A percentile compares a stretch with the other conserved stretches of the same genome.
These are phyloP conservation scores for Colletotrichum sp. DNA, from an alignment of 2,329 filamentous ascomycete species.

Conservation along the genomic window DNA sequence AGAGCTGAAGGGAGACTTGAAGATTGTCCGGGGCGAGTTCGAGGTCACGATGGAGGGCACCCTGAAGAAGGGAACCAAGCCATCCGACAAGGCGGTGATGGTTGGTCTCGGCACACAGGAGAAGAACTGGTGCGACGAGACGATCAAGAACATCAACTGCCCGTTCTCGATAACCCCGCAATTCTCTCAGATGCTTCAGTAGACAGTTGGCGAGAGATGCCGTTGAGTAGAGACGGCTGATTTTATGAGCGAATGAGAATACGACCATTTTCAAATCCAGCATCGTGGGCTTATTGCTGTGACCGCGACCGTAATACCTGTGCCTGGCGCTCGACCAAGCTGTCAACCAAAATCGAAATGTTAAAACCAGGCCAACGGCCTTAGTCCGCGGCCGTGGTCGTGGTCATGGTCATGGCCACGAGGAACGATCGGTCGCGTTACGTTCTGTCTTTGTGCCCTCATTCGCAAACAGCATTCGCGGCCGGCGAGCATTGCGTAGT, in stretches of 20 bases:
- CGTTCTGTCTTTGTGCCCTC: background rate
- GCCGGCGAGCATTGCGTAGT: background rate
- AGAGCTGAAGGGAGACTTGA: conserved; percentile 31
- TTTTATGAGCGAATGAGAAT: conserved; percentile 9
- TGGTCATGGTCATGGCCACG: background rate
- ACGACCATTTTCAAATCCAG: background rate
- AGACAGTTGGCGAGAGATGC: background rate
- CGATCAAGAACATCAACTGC: conserved; percentile 30
- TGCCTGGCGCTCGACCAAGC: background rate
- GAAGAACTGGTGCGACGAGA: conserved; percentile 31
- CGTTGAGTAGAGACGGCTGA: background rate
- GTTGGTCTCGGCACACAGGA: conserved; percentile 28
- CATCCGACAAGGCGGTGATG: conserved; percentile 26
- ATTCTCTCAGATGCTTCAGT: conserved; percentile 11
- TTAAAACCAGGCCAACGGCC: background rate
- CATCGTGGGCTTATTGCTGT: background rate
- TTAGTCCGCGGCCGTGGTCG: background rate
- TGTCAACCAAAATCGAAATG: background rate
- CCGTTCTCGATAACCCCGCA: conserved; percentile 16
- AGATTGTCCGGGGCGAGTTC: conserved; percentile 29
- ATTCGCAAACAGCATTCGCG: background rate
- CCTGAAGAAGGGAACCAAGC: conserved; percentile 9
- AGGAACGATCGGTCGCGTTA: background rate
- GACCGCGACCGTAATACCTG: background rate
- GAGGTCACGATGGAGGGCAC: conserved; percentile 32